Conservation (phyloP, 1,284 basidiomycete species). For the Stereum hirsutum region DNA sequence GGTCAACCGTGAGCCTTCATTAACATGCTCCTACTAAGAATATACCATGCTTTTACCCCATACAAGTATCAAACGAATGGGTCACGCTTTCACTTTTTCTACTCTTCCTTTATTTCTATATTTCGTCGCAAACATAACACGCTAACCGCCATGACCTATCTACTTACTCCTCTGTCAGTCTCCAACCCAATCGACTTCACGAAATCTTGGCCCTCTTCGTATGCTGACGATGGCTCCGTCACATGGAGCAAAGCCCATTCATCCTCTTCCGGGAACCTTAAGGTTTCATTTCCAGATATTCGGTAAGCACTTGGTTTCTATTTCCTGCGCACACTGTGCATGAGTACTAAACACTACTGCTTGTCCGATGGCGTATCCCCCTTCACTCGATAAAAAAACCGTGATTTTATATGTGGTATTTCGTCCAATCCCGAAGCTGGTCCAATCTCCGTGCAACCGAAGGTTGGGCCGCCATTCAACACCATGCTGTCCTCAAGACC, state of each 20-base stretch:
- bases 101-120: too few relatives aligned
- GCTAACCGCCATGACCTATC: too few relatives aligned
- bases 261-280: constrained; percentile 35
- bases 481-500: constrained; percentile 58
- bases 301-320: constrained; percentile 26
- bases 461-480: constrained; percentile 78
- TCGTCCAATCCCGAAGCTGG: constrained; percentile 55
- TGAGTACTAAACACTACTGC: too few relatives aligned
- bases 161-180: constrained; percentile 20
- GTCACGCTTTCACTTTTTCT: too few relatives aligned
- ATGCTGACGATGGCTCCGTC: constrained; percentile 51
- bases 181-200: constrained; percentile 34
- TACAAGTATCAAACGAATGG: too few relatives aligned
- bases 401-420: too few relatives aligned
- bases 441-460: constrained; percentile 53
- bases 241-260: constrained; percentile 37
- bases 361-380: constrained; percentile 3
- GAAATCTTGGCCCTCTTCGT: constrained; percentile 51
- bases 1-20: constrained; percentile 42
- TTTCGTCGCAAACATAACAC: too few relatives aligned
- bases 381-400: not conserved
- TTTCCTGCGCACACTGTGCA: too few relatives aligned
- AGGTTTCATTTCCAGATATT: constrained; percentile 52
- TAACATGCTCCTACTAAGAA: not conserved
- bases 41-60: not conserved